Conservation (phyloP, 805 yeast genomes). For the Wickerhamomyces tratensis region DNA sequence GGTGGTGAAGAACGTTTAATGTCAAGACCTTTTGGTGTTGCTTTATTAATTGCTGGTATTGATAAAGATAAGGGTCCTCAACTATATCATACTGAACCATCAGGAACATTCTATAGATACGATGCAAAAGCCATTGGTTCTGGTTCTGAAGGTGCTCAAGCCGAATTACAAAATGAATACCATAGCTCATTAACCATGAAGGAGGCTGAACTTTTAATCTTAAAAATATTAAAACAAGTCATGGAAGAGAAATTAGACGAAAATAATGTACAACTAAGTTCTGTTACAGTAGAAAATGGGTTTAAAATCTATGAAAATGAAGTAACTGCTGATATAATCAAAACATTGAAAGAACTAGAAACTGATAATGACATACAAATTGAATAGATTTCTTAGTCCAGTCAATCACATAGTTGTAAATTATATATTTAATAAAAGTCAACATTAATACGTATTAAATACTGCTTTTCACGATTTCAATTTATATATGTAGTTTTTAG, state of each 20-base stretch:
- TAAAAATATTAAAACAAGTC: conserved; percentile 90
- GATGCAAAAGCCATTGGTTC: conserved; percentile 99
- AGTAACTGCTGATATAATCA: conserved; percentile 75
- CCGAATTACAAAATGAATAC: conserved; percentile 94
- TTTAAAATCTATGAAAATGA: conserved; percentile 78
- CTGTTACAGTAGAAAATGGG: conserved; percentile 81
- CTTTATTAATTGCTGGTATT: conserved; percentile 87
- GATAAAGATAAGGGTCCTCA: conserved; percentile 94
- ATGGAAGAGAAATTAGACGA: conserved; percentile 98
- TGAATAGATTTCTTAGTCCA: neutral
- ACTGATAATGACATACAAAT: conserved; percentile 22
- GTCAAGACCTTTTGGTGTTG: conserved; percentile 99
- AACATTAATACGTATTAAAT: too few species aligned
- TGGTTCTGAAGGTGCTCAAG: conserved; percentile 98
- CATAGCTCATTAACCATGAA: conserved; percentile 83
- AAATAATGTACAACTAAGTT: conserved; percentile 89
- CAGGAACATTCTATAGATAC: conserved; percentile 95
- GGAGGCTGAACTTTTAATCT: conserved; percentile 85
- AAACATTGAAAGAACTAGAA: conserved; percentile 62
- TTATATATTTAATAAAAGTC: too few species aligned
- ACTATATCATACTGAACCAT: conserved; percentile 96
- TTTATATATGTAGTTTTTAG: too few species aligned
- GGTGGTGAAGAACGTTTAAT: conserved; percentile 83
- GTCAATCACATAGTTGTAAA: too few species aligned
- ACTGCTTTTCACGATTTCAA: too few species aligned